Percentiles rank a stretch among this genome's conserved stretches.
phyloP scores from a whole-genome alignment of 805 yeast species.

The Saccharomycopsis schoenii region DNA sequence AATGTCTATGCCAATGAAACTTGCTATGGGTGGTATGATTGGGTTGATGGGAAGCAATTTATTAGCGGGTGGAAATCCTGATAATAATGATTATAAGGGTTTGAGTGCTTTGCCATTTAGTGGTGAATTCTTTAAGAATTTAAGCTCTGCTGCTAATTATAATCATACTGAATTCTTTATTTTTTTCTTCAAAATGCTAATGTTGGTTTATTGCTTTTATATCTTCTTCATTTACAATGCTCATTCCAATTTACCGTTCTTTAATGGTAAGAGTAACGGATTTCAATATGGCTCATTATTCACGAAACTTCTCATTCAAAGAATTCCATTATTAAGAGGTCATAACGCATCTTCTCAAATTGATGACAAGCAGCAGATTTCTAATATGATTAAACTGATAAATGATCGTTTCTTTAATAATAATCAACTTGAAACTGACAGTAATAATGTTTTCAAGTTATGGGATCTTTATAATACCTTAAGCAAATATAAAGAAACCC shows the following conservation, averaged over 20 bases:
- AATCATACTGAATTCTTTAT: neutral
- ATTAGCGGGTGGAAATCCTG: neutral
- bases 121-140: neutral
- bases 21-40: constrained; percentile 12
- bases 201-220: neutral
- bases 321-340: neutral
- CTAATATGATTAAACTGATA: neutral
- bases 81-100: constrained; percentile 5
- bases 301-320: neutral
- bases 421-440: neutral
- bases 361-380: neutral
- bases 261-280: neutral
- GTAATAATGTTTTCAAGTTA: neutral
- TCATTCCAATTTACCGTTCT: neutral
- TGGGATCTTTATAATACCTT: neutral
- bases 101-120: constrained; percentile 6
- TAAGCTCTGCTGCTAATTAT: neutral
- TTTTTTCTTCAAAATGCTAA: neutral
- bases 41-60: constrained; percentile 9
- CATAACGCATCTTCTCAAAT: neutral
- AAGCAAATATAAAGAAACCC: neutral
- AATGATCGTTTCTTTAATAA: neutral
- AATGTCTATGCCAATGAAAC: constrained; percentile 13
- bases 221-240: neutral
- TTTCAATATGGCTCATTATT: neutral